These are phyloP conservation scores for Capsella bursapastoris DNA, from an alignment of 345 rosid species.

Conservation along the genomic window DNA sequence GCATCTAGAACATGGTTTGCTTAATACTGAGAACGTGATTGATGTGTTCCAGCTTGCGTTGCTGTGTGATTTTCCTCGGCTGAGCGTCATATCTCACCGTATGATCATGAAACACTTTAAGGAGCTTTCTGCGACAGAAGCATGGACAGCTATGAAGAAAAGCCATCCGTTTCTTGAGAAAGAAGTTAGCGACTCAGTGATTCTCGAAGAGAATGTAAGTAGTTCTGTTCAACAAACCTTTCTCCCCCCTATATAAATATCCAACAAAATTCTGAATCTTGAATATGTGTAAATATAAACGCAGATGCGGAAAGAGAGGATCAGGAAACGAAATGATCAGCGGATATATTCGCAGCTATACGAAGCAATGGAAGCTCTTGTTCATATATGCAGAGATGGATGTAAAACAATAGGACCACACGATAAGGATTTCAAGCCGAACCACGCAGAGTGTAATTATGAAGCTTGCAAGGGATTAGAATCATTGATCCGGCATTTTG, in stretches of 20 bases:
- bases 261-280: background rate
- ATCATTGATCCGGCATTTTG: constrained; percentile 77
- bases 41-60: constrained; percentile 87
- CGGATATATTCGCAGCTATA: constrained; percentile 72
- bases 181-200: constrained; percentile 61
- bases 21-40: constrained; percentile 67
- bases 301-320: constrained; percentile 62
- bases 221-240: background rate
- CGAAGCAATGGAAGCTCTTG: constrained; percentile 94
- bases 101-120: constrained; percentile 63
- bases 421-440: constrained; percentile 62
- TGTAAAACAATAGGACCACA: constrained; percentile 89
- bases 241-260: too few relatives aligned
- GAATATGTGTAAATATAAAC: constrained; percentile 5
- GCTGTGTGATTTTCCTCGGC: constrained; percentile 80
- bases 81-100: constrained; percentile 68
- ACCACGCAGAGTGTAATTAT: constrained; percentile 63
- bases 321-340: constrained; percentile 56
- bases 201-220: constrained; percentile 62
- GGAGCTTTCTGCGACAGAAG: constrained; percentile 59
- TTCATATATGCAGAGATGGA: constrained; percentile 92
- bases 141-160: constrained; percentile 81
- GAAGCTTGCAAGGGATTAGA: constrained; percentile 86
- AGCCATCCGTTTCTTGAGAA: constrained; percentile 85
- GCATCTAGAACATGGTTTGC: constrained; percentile 68